Percentiles rank a stretch among this genome's conserved stretches.
phyloP scores from a whole-genome alignment of 805 yeast species.

The Yarrowia sp. region DNA sequence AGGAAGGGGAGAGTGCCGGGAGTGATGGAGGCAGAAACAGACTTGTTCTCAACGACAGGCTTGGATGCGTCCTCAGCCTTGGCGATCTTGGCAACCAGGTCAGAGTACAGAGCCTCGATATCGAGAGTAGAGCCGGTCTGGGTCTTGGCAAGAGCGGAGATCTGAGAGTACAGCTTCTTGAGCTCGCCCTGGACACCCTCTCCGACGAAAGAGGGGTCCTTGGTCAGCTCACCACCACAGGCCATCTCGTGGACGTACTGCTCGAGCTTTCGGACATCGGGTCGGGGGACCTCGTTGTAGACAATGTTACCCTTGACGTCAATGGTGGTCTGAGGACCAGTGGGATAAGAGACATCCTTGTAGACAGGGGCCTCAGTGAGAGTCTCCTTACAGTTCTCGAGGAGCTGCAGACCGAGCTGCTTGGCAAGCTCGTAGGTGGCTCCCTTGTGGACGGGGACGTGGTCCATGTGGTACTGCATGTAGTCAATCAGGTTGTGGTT shows the following conservation, averaged over 20 bases:
- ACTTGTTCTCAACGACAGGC: constrained; percentile 42
- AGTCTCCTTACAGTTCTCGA: constrained; percentile 92
- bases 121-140: constrained; percentile 44
- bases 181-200: constrained; percentile 70
- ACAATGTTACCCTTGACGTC: constrained; percentile 83
- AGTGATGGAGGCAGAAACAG: constrained; percentile 30
- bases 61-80: constrained; percentile 49
- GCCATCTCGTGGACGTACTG: constrained; percentile 97
- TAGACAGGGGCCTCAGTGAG: constrained; percentile 78
- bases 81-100: constrained; percentile 37
- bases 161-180: constrained; percentile 73
- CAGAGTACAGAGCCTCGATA: constrained; percentile 43
- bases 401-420: constrained; percentile 84
- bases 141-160: constrained; percentile 62
- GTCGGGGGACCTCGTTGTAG: constrained; percentile 82
- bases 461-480: constrained; percentile 92
- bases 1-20: constrained; percentile 79
- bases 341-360: constrained; percentile 91
- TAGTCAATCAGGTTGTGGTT: constrained; percentile 89
- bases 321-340: constrained; percentile 89
- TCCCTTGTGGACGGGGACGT: constrained; percentile 80
- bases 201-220: constrained; percentile 54
- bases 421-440: constrained; percentile 90
- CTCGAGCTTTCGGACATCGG: constrained; percentile 89
- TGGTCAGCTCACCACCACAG: constrained; percentile 81